phyloP scores from a whole-genome alignment of 305 asterid genomes.

The Withania somnifera region DNA sequence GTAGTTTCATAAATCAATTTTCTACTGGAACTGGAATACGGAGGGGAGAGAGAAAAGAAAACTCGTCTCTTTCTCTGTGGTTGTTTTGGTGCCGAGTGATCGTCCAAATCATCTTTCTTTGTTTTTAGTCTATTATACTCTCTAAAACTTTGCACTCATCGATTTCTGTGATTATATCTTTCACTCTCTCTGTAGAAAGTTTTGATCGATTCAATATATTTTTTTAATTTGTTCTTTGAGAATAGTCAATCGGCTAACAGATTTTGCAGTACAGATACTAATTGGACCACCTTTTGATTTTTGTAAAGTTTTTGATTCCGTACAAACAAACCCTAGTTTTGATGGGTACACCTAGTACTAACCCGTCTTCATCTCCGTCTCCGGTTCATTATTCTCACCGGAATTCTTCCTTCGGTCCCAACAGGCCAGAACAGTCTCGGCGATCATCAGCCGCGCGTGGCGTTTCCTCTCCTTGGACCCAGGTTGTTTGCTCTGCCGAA shows the following conservation, averaged over 20 bases:
- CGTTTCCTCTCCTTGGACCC: slow-evolving; percentile 28
- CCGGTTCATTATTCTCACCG: slow-evolving; percentile 35
- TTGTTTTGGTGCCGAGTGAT: neutral
- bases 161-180: neutral
- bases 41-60: neutral
- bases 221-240: neutral
- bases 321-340: slow-evolving; percentile 6
- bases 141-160: neutral
- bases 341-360: slow-evolving; percentile 37
- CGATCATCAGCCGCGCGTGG: slow-evolving; percentile 20
- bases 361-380: no score
- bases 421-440: slow-evolving; percentile 18
- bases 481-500: slow-evolving; percentile 20
- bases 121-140: neutral
- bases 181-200: neutral
- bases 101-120: neutral
- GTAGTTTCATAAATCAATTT: neutral
- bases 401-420: neutral
- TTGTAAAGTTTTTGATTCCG: neutral
- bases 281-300: neutral
- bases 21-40: no score
- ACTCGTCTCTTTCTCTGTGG: neutral
- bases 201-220: slow-evolving; percentile 19
- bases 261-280: neutral
- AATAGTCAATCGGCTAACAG: slow-evolving; percentile 6